Base-by-base conservation (phyloP, 805 yeast genomes). In the Pichia eremophila region DNA sequence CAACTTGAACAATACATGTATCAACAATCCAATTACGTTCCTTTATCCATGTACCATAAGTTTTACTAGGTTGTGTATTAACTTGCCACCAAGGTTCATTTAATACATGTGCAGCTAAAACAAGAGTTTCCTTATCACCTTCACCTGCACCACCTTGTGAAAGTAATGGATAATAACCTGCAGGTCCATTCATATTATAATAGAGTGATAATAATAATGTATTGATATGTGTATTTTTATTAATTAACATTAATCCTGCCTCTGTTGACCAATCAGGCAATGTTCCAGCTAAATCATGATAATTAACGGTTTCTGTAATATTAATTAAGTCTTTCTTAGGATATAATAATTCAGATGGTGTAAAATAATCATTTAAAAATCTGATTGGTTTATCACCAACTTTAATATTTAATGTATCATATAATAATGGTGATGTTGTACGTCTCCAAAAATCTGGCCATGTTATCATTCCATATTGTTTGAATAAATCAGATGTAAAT, bases 361-460 rank as follows among this genome's bases (percentile, higher is more conserved):
- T 60, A 39, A 51, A 61, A 34, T 54, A 43, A 48, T 61, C 65
- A 49, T 61, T 61, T 31, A 59, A 37, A 35, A 51, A 47, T 38
- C 65, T 48, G 14, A 51, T 45, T 17, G 59, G 54, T 17, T 41
- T 44, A 35, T 60, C 57, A 17, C 71, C 68, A 2, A 78, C 49
- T 9, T 38, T 19, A 18, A 51, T 39, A 22, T 60, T 62, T 5
- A 59, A 40, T 2, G 56, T 44, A 34, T 73, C 65, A 59, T 80
- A 83, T 53, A 74, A 74, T 35, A 65, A 60, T 2, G 89, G 88
- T 1, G 83, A 71, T 0, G 85, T 77, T 5, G 84, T 76, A 50
- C 90, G 70, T 56, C 77, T 70, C 89, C 90, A 83, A 51, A 79
- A 79, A 64, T 83, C 89, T 1, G 89, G 90, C 89, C 89, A 83